Evolutionary conservation across 106 monocot genomes (phyloP).

Genomic region (Platanthera guangdongensis): DNA sequence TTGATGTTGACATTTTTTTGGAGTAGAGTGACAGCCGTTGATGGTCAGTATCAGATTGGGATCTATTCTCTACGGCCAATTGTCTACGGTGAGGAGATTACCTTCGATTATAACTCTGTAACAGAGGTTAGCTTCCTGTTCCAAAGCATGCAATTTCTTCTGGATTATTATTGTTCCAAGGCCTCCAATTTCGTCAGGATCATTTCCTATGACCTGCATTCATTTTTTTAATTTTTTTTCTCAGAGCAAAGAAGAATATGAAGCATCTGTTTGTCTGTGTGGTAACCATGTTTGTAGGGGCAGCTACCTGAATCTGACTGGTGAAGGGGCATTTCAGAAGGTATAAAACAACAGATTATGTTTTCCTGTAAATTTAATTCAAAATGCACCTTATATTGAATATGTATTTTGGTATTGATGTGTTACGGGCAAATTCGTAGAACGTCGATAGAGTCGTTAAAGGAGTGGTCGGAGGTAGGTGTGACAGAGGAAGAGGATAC

Average conservation of each 20-base stretch:
- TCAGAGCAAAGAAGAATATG: constrained; percentile 98
- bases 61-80: constrained; percentile 86
- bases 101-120: constrained; percentile 98
- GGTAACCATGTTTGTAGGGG: constrained; percentile 96
- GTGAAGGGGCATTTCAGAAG: constrained; percentile 92
- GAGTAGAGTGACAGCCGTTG: constrained; percentile 92
- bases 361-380: neutral
- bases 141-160: neutral
- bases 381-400: neutral
- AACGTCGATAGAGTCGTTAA: no score
- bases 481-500: no score
- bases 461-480: no score
- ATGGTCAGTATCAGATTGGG: constrained; percentile 98
- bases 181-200: neutral
- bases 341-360: constrained; percentile 21
- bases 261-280: constrained; percentile 97
- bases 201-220: constrained; percentile 2
- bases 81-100: constrained; percentile 91
- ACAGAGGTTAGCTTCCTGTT: constrained; percentile 61
- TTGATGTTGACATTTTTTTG: neutral
- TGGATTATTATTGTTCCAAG: neutral
- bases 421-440: no score
- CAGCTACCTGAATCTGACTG: constrained; percentile 86
- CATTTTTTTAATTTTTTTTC: constrained; percentile 21
- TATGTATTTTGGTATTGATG: neutral